Base-by-base conservation (phyloP, 257 asterid species). In the Sherardia arvensis region DNA sequence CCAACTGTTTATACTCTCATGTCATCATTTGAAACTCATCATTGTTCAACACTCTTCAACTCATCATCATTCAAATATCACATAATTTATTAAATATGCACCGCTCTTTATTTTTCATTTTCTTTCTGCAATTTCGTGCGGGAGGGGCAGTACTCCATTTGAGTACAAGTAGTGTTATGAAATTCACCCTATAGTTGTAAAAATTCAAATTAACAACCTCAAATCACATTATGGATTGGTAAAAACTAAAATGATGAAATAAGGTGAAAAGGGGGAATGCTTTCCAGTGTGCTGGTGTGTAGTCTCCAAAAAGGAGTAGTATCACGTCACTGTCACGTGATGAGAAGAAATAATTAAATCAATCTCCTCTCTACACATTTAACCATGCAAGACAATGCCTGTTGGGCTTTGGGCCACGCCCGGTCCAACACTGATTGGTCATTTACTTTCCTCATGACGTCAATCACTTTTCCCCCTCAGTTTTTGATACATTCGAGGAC, bases 291-390 rank as follows among this genome's bases (percentile, higher is more conserved):
- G 80, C 74, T 58, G 54, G 54, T n/a, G 23, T 12, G 78, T 69
- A 9, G 47, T 53, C 47, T 38, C 78, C 73, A 76, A 69, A 72
- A 69, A 3, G 0, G 2, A 58, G 62, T 48, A 67, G 54, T 62
- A 56, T 64, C 60, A 64, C 12, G 25, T 27, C 48, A 38, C 47
- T 38, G 73, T 87, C 94, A 85, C 94, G 96, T 85, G 91, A 87
- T 69, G 72, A 63, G 80, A 69, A 26, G 10, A 25, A 58, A 30
- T 28, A 58, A 30, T 28, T 3, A 58, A 58, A 36, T 61, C 29
- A 43, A 54, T 9, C 67, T 56, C 66, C 29, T 9, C 67, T 56
- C 66, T 36, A 22, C 82, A 77, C 82, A 64, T 64, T 66, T 48
- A 56, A 57, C 78, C 58, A 76, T 34, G 78, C 68, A 48, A 64